Conservation (phyloP, 495 filamentous ascomycete genomes). For the Beverwykella pulmonaria region DNA sequence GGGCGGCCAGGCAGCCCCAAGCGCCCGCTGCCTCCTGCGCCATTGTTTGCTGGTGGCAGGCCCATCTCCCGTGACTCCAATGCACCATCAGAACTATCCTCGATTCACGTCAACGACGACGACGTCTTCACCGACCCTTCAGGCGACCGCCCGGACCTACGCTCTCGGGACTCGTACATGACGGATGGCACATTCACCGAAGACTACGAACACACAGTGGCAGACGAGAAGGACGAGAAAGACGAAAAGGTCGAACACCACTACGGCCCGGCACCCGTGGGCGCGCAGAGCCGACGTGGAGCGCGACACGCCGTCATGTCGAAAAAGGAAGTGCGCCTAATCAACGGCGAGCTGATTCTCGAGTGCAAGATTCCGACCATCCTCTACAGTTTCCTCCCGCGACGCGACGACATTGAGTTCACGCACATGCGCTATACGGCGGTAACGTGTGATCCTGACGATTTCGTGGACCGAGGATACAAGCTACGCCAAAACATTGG, state of each 20-base stretch:
- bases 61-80: slow-evolving; percentile 52
- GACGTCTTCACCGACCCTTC: slow-evolving; percentile 67
- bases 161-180: slow-evolving; percentile 64
- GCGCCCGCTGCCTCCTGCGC: slow-evolving; percentile 87
- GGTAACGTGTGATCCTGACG: slow-evolving; percentile 97
- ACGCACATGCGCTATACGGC: slow-evolving; percentile 99
- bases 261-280: slow-evolving; percentile 85
- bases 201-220: not conserved
- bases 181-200: slow-evolving; percentile 65
- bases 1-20: slow-evolving; percentile 70
- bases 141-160: slow-evolving; percentile 53
- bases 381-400: slow-evolving; percentile 88
- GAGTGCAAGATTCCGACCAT: slow-evolving; percentile 99
- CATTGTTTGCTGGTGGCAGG: slow-evolving; percentile 67
- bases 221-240: slow-evolving; percentile 54
- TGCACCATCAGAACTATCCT: slow-evolving; percentile 50
- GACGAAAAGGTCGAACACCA: slow-evolving; percentile 54
- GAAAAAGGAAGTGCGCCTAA: slow-evolving; percentile 90
- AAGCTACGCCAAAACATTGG: slow-evolving; percentile 95
- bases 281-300: slow-evolving; percentile 80
- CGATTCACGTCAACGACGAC: slow-evolving; percentile 66
- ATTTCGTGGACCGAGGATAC: slow-evolving; percentile 85
- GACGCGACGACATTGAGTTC: slow-evolving; percentile 91
- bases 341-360: slow-evolving; percentile 95
- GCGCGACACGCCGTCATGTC: slow-evolving; percentile 82